Evolutionary conservation across 2,329 filamentous ascomycete genomes (phyloP).

Genomic region (Claviceps monticola): DNA sequence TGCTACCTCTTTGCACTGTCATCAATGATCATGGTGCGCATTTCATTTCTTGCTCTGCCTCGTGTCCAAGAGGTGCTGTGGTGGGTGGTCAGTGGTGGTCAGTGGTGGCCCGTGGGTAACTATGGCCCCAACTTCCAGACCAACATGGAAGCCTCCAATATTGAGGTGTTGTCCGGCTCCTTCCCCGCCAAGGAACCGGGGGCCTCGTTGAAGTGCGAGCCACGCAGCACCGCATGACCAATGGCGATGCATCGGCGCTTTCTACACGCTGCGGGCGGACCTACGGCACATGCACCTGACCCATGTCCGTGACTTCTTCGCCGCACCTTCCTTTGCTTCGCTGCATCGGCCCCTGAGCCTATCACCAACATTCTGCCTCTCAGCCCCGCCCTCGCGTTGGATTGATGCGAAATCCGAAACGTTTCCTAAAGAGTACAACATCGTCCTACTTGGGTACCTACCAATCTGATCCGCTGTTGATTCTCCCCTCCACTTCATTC

Average conservation of each 20-base stretch:
- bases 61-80: no score
- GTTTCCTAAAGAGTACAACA: background rate
- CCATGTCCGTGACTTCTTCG: background rate
- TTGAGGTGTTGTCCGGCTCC: no score
- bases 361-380: background rate
- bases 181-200: no score
- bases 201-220: background rate
- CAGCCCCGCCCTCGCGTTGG: background rate
- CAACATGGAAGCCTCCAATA: no score
- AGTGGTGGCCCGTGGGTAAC: no score
- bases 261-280: background rate
- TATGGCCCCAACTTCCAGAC: no score
- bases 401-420: background rate
- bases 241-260: background rate
- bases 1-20: no score
- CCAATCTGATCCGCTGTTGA: background rate
- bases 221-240: background rate
- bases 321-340: slow-evolving; percentile 3
- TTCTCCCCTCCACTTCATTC: background rate
- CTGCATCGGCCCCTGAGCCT: background rate
- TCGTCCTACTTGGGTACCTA: background rate
- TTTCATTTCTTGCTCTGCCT: no score
- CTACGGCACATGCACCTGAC: background rate
- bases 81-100: no score
- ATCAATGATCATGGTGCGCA: no score